Conservation (phyloP, 257 asterid species). For the Gynochthodes officinalis region DNA sequence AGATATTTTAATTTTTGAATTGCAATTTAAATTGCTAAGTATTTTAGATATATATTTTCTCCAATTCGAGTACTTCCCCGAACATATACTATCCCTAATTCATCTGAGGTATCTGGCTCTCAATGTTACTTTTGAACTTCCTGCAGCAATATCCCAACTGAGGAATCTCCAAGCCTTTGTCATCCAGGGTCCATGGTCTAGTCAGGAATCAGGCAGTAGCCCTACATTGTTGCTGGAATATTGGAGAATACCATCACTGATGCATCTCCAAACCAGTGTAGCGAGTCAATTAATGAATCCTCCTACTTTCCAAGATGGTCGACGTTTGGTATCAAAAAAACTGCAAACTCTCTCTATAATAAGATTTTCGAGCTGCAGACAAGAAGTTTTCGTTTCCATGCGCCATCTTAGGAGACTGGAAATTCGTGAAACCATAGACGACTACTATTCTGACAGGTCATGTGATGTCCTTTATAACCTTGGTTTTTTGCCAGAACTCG, state of each 20-base stretch:
- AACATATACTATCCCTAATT: slow-evolving; percentile 16
- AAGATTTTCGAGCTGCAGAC: slow-evolving; percentile 21
- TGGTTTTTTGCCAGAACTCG: too few species aligned
- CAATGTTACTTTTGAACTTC: slow-evolving; percentile 25
- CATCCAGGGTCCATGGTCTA: slow-evolving; percentile 20
- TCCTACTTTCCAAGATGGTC: neutral
- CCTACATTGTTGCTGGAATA: slow-evolving; percentile 17
- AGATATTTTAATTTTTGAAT: neutral
- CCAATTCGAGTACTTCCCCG: slow-evolving; percentile 26
- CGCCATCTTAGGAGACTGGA: slow-evolving; percentile 32
- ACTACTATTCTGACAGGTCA: too few species aligned
- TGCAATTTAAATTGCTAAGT: slow-evolving; percentile 29
- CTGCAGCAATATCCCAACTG: slow-evolving; percentile 5
- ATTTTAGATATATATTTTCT: slow-evolving; percentile 29
- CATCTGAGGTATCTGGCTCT: slow-evolving; percentile 30
- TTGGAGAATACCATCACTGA: slow-evolving; percentile 22
- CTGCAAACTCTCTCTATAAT: slow-evolving; percentile 25
- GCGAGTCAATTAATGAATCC: slow-evolving; percentile 14
- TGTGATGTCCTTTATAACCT: too few species aligned
- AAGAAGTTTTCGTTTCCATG: slow-evolving; percentile 16
- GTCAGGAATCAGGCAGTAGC: neutral
- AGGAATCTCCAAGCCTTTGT: slow-evolving; percentile 35
- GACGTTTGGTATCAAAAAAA: neutral
- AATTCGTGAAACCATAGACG: slow-evolving; percentile 17
- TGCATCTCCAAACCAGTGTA: slow-evolving; percentile 27